A percentile compares a stretch with the other conserved stretches of the same genome.
Conservation (phyloP, 2,329 filamentous ascomycete species). For the Purpureocillium lavendulum region DNA sequence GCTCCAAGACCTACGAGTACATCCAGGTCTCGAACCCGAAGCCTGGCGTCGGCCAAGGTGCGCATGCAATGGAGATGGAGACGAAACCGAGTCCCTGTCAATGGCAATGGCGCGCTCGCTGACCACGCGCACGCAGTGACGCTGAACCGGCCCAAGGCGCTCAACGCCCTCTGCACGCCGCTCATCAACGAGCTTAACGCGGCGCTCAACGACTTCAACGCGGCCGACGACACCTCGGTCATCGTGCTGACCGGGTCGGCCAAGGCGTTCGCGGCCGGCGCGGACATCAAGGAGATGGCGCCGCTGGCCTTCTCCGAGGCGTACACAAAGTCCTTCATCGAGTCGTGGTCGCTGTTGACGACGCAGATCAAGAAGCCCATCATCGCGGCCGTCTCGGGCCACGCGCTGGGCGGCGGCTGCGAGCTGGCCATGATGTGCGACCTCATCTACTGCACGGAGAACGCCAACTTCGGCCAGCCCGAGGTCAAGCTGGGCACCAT, state of each 20-base stretch:
- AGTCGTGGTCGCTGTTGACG: slow-evolving; percentile 82
- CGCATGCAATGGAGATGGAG: slow-evolving; percentile 14
- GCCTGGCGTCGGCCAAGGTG: slow-evolving; percentile 87
- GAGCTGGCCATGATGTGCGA: slow-evolving; percentile 98
- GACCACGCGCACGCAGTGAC: slow-evolving; percentile 53
- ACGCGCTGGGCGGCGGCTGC: slow-evolving; percentile 90
- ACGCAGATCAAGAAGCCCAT: slow-evolving; percentile 85
- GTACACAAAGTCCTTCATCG: slow-evolving; percentile 88
- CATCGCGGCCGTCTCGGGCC: slow-evolving; percentile 88
- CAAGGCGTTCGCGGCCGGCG: slow-evolving; percentile 88
- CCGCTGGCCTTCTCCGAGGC: slow-evolving; percentile 81
- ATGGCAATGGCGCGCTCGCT: too few species aligned
- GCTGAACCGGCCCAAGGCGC: slow-evolving; percentile 85
- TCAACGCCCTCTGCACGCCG: slow-evolving; percentile 88
- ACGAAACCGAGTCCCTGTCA: slow-evolving; percentile 4
- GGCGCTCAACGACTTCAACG: slow-evolving; percentile 63
- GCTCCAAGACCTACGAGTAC: slow-evolving; percentile 61
- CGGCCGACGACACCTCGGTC: slow-evolving; percentile 59
- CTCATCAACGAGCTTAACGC: slow-evolving; percentile 85
- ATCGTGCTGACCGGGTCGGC: slow-evolving; percentile 84
- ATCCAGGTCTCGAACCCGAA: slow-evolving; percentile 75
- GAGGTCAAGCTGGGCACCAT: slow-evolving; percentile 94
- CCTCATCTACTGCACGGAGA: slow-evolving; percentile 80
- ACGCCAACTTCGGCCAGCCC: slow-evolving; percentile 88
- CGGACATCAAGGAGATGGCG: slow-evolving; percentile 99